Base-by-base conservation (phyloP, 23 red algal species). In the Gracilaria gracilis region DNA sequence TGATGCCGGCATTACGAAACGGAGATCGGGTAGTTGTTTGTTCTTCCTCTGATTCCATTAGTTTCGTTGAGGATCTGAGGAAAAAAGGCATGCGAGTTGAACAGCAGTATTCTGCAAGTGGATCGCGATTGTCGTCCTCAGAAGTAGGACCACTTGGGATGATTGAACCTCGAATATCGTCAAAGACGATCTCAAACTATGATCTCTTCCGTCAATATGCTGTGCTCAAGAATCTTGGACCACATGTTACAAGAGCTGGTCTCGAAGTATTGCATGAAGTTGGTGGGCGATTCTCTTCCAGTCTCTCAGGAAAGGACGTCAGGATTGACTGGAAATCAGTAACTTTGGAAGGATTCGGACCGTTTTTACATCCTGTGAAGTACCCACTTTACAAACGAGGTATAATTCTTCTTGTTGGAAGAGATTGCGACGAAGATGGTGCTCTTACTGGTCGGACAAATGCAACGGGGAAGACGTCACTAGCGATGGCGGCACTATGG, bases 401-500 rank as follows among this genome's bases (percentile, higher is more conserved):
- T 29, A 64, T 97, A 57, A 90, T 97, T 0, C 55, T 88, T 5
- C 29, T 97, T 9, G 53, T 84, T 44, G 95, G 95, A 48, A 79
- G 62, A 16, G 79, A 89, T 14, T 90, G 75, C 55, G 82, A 87
- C 53, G 67, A 87, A 57, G 69, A 87, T 24, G 84, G 84, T 20
- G 47, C 84, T 29, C 29, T 87, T 31, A 87, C 84, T 58, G 84
- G 84, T 57, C 39, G 75, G 14, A 92, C 84, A 21, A 97, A 97
- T 84, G 95, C 39, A 24, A 88, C 82, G 0, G 95, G 95, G 32
- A 97, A 97, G 75, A 93, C 89, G 13, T 93, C 90, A 14, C 66
- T 97, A 16, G 88, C 75, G 42, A 97, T 97, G 95, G 80, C 95
- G 15, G 81, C 95, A 23, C 82, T 97, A 5, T 97, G 95, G 95